Conservation (phyloP, 2,329 filamentous ascomycete species). For the Arachnopeziza araneosa region DNA sequence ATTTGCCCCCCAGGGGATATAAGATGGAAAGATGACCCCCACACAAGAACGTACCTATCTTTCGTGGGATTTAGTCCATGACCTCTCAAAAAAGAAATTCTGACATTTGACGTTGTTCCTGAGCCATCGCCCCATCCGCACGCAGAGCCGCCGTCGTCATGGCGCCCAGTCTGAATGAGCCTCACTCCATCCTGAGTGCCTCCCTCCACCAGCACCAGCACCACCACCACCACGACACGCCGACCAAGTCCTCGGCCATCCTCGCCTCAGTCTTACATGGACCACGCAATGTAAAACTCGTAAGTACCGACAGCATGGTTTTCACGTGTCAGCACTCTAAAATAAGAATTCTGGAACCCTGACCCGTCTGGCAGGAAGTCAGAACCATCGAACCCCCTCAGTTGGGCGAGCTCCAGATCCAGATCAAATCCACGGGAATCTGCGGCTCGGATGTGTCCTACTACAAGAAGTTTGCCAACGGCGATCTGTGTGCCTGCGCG, state of each 20-base stretch:
- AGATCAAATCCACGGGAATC: slow-evolving; percentile 60
- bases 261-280: slow-evolving; percentile 51
- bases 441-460: slow-evolving; percentile 68
- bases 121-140: background rate
- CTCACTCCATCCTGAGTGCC: background rate
- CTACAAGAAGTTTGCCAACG: slow-evolving; percentile 68
- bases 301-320: slow-evolving; percentile 28
- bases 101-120: background rate
- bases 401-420: slow-evolving; percentile 55
- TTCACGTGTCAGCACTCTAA: background rate
- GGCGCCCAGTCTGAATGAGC: background rate
- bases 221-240: background rate
- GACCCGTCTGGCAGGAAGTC: slow-evolving; percentile 39
- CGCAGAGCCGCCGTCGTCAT: background rate
- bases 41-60: background rate
- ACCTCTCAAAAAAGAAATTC: background rate
- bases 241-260: background rate
- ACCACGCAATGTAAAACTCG: slow-evolving; percentile 50
- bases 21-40: background rate
- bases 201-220: background rate
- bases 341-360: background rate
- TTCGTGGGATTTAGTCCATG: background rate
- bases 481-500: slow-evolving; percentile 60
- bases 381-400: slow-evolving; percentile 39
- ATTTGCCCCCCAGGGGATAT: background rate